Evolutionary conservation across 2,329 filamentous ascomycete genomes (phyloP).

Genomic region (Sclerotinia trifoliorum): DNA sequence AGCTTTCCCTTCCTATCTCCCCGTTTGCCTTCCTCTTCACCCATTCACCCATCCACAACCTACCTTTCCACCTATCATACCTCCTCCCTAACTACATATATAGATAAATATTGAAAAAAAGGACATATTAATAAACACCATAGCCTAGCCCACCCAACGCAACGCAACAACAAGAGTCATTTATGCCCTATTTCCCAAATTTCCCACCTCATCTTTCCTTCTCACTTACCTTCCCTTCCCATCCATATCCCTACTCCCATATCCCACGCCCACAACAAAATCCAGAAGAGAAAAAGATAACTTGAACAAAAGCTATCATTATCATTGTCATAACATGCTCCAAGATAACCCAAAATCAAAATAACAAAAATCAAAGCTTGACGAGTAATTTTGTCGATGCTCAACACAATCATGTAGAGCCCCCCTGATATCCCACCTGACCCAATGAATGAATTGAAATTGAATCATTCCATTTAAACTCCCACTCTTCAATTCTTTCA

Average conservation of each 20-base stretch:
- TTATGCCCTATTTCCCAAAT: neutral
- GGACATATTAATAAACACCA: neutral
- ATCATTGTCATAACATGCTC: neutral
- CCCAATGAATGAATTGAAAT: neutral
- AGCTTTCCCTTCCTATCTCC: no score
- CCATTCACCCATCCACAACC: neutral
- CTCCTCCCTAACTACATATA: neutral
- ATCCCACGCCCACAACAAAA: neutral
- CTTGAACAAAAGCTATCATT: constrained; percentile 5
- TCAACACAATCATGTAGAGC: neutral
- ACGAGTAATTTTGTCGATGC: neutral
- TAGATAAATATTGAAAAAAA: neutral
- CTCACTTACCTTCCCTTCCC: neutral
- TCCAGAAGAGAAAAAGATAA: neutral
- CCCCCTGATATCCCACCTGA: neutral
- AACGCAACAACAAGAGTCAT: neutral
- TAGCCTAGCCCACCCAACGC: neutral
- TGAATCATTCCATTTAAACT: constrained; percentile 3
- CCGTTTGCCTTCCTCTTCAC: neutral
- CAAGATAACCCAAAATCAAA: neutral
- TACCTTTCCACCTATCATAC: neutral
- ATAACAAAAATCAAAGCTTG: neutral
- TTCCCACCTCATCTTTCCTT: neutral
- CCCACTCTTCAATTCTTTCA: neutral
- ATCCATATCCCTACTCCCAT: neutral